Conservation (phyloP, 1,284 basidiomycete genomes). For the Neonothopanus nambi region DNA sequence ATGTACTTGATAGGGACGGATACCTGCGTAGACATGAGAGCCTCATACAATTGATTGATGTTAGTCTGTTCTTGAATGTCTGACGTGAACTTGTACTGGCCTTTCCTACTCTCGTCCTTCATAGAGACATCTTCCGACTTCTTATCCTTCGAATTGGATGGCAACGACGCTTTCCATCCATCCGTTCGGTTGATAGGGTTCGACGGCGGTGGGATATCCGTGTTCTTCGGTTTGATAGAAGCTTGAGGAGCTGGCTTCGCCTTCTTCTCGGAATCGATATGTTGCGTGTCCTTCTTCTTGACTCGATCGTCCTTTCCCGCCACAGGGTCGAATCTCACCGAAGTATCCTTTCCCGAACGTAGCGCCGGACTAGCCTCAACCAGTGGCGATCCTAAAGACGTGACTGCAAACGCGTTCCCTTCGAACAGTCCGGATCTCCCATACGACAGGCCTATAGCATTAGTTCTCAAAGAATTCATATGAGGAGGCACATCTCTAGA, state of each 20-base stretch:
- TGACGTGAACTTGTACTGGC: constrained; percentile 8
- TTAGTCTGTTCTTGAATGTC: constrained; percentile 5
- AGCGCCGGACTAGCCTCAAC: not conserved
- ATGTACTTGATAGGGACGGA: not conserved
- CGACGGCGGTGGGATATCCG: not conserved
- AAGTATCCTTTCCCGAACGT: constrained; percentile 7
- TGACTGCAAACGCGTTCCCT: too few relatives aligned
- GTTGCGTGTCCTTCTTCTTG: too few relatives aligned
- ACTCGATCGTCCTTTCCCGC: not conserved
- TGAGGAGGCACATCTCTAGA: too few relatives aligned
- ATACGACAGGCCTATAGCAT: too few relatives aligned
- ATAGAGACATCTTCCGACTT: not conserved
- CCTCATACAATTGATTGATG: not conserved
- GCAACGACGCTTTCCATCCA: constrained; percentile 7
- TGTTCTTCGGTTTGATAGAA: not conserved
- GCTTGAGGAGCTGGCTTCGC: too few relatives aligned
- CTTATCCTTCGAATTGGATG: not conserved
- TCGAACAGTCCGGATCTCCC: too few relatives aligned
- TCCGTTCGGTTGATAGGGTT: constrained; percentile 2
- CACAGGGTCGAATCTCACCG: not conserved
- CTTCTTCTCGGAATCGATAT: too few relatives aligned
- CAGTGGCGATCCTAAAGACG: too few relatives aligned
- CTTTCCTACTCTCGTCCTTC: not conserved
- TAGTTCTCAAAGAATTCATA: too few relatives aligned
- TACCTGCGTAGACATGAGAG: not conserved